These are phyloP conservation scores for Herpetomonas samuelpessoai DNA, from an alignment of 208 protist species.

Conservation along the genomic window DNA sequence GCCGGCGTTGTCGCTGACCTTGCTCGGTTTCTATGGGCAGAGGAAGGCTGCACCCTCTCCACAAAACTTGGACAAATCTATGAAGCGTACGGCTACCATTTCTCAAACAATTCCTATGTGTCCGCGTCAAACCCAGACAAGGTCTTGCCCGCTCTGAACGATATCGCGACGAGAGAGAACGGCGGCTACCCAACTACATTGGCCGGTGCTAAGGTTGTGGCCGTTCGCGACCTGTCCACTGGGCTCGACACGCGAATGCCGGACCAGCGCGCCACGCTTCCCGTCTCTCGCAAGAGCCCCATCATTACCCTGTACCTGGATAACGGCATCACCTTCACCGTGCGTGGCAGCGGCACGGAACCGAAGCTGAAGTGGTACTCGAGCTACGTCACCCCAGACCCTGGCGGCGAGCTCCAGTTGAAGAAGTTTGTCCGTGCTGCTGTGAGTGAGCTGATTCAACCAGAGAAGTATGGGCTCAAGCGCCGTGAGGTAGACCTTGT, in stretches of 20 bases:
- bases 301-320: constrained; percentile 97
- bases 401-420: constrained; percentile 18
- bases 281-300: constrained; percentile 62
- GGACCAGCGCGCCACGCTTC: constrained; percentile 66
- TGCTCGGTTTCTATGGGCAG: constrained; percentile 50
- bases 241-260: constrained; percentile 75
- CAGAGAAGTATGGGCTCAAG: constrained; percentile 50
- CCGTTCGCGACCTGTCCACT: constrained; percentile 89
- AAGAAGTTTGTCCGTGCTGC: constrained; percentile 38
- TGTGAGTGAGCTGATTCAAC: constrained; percentile 63
- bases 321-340: constrained; percentile 87
- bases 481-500: constrained; percentile 25
- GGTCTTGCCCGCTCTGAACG: constrained; percentile 80
- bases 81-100: constrained; percentile 86
- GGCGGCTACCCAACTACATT: constrained; percentile 49
- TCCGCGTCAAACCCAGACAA: constrained; percentile 79
- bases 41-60: constrained; percentile 29
- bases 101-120: constrained; percentile 93
- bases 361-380: constrained; percentile 98
- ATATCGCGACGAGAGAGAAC: constrained; percentile 46
- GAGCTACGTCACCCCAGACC: constrained; percentile 45
- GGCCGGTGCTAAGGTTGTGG: constrained; percentile 48
- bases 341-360: constrained; percentile 97
- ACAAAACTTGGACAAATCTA: constrained; percentile 77
- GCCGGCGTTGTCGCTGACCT: constrained; percentile 92